Evolutionary conservation across 1,284 basidiomycete species (phyloP).

Genomic region (Ceratobasidium papillatum): DNA sequence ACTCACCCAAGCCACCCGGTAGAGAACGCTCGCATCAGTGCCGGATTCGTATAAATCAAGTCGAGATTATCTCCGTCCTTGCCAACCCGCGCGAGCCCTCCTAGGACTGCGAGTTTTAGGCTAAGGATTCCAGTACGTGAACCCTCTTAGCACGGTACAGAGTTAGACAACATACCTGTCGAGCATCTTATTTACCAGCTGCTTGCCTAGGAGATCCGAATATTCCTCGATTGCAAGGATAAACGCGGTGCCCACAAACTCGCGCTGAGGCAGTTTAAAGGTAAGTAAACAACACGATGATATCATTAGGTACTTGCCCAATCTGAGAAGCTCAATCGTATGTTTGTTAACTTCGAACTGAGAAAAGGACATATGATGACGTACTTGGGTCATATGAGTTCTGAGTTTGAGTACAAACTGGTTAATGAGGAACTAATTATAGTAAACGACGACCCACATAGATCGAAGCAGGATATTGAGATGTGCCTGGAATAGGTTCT

Average conservation of each 20-base stretch:
- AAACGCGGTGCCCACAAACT: constrained; percentile 32
- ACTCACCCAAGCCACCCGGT: constrained; percentile 35
- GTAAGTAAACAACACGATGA: neutral
- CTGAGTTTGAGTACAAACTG: neutral
- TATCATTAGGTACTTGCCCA: constrained; percentile 3
- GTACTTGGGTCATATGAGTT: constrained; percentile 30
- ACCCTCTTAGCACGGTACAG: too few species aligned
- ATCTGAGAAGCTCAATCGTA: neutral
- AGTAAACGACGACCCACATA: neutral
- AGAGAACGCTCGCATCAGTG: constrained; percentile 31
- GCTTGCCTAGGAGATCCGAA: constrained; percentile 14
- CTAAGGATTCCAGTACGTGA: too few species aligned
- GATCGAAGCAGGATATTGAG: constrained; percentile 28
- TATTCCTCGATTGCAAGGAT: constrained; percentile 35
- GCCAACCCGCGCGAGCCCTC: constrained; percentile 24
- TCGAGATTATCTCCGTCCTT: constrained; percentile 33
- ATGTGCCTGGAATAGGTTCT: constrained; percentile 28
- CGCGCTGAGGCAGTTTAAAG: neutral
- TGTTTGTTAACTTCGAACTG: neutral
- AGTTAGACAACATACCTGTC: neutral
- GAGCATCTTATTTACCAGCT: constrained; percentile 19
- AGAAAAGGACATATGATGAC: neutral
- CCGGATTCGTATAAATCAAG: constrained; percentile 34
- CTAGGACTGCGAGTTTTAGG: constrained; percentile 26
- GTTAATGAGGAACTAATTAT: neutral